Evolutionary conservation across 495 filamentous ascomycete species (phyloP).

Genomic region (Tetracladium setigerum): DNA sequence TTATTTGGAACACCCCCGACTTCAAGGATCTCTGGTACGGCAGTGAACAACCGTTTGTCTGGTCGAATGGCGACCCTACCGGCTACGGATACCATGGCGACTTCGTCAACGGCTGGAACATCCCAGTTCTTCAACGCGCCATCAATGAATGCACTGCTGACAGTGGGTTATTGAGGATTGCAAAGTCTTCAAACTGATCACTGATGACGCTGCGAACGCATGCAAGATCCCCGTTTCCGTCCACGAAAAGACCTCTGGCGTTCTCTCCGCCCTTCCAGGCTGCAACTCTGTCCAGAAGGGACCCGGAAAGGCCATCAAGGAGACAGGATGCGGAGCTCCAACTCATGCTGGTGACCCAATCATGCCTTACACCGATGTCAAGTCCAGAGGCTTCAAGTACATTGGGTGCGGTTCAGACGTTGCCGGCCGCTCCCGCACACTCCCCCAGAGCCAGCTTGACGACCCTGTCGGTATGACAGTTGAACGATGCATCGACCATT

Average conservation of each 20-base stretch:
- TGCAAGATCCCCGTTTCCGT: constrained; percentile 29
- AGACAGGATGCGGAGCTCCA: not conserved
- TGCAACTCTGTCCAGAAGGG: constrained; percentile 29
- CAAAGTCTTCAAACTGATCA: constrained; percentile 41
- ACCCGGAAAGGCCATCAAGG: constrained; percentile 15
- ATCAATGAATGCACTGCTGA: constrained; percentile 55
- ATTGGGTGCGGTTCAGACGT: constrained; percentile 50
- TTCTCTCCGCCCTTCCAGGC: constrained; percentile 31
- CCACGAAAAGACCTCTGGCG: constrained; percentile 31
- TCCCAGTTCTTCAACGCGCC: constrained; percentile 35
- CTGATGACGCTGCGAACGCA: constrained; percentile 16
- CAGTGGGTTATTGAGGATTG: constrained; percentile 43
- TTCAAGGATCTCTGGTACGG: constrained; percentile 46
- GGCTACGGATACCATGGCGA: constrained; percentile 68
- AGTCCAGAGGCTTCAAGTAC: constrained; percentile 45
- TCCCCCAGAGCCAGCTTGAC: constrained; percentile 42
- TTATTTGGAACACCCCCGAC: constrained; percentile 42
- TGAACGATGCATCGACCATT: constrained; percentile 48
- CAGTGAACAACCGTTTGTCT: constrained; percentile 33
- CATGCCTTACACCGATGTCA: constrained; percentile 30
- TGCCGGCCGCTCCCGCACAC: constrained; percentile 40
- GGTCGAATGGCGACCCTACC: constrained; percentile 50
- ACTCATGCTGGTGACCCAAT: not conserved
- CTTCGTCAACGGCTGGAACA: constrained; percentile 65
- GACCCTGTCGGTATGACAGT: constrained; percentile 45